Evolutionary conservation across 1,284 basidiomycete species (phyloP).

Genomic region (Limonomyces culmigenus): DNA sequence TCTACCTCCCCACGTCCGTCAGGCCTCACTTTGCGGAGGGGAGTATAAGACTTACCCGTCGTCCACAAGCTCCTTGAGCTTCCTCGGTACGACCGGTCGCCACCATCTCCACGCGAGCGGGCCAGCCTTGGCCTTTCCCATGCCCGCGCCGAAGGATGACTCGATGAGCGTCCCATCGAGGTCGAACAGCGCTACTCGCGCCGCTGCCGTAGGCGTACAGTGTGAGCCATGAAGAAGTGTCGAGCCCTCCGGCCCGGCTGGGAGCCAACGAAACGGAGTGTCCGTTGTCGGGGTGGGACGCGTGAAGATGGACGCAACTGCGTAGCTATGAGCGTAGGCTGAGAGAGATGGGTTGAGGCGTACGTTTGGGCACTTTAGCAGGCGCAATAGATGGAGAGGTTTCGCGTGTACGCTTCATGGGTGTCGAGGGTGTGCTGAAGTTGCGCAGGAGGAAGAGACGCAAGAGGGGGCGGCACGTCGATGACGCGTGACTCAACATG

Average conservation of each 20-base stretch:
- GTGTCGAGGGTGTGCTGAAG: no score
- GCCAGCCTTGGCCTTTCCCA: conserved; percentile 17
- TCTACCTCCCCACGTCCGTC: no score
- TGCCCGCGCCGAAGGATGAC: conserved; percentile 26
- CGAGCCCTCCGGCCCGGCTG: neutral
- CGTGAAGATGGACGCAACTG: neutral
- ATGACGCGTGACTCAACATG: no score
- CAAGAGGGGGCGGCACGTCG: no score
- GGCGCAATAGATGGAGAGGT: neutral
- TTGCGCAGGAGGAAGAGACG: no score
- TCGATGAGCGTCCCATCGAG: conserved; percentile 80
- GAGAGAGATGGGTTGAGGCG: neutral
- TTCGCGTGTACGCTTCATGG: no score
- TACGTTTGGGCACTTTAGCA: neutral
- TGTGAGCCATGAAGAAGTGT: conserved; percentile 35
- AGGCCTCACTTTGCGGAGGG: no score
- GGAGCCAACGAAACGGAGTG: neutral
- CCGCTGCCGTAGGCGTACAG: conserved; percentile 25
- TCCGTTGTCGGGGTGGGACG: neutral
- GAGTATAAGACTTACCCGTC: conserved; percentile 55
- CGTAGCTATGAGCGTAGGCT: neutral
- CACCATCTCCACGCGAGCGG: conserved; percentile 64
- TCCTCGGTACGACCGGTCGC: conserved; percentile 44
- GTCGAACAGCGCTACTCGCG: conserved; percentile 69
- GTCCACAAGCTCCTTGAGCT: conserved; percentile 39